These are phyloP conservation scores for Kregervanrija pseudodelftensis DNA, from an alignment of 805 yeast genomes.

Conservation along the genomic window DNA sequence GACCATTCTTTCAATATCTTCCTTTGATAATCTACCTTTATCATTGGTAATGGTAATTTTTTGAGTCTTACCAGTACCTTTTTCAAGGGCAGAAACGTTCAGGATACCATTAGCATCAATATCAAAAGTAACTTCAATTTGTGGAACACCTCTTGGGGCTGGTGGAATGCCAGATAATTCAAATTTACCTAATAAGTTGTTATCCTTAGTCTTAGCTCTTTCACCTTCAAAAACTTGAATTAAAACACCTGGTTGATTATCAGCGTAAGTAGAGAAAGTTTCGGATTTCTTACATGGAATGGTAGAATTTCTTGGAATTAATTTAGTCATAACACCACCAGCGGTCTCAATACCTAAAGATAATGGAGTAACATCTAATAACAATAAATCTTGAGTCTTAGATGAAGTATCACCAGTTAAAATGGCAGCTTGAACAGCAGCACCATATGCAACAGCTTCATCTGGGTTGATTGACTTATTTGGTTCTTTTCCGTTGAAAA, in stretches of 20 bases:
- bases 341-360: conserved; percentile 98
- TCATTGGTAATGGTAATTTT: conserved; percentile 97
- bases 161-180: conserved; percentile 96
- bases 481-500: conserved; percentile 96
- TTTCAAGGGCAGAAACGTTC: conserved; percentile 93
- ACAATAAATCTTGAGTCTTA: conserved; percentile 85
- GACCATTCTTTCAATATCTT: conserved; percentile 97
- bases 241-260: conserved; percentile 97
- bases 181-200: conserved; percentile 94
- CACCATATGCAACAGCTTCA: conserved; percentile 99
- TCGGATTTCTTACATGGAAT: conserved; percentile 97
- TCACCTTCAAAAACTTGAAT: conserved; percentile 98
- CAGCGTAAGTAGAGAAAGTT: conserved; percentile 93
- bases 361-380: conserved; percentile 95
- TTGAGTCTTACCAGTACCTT: conserved; percentile 97
- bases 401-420: conserved; percentile 93
- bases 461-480: conserved; percentile 95
- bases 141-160: conserved; percentile 98
- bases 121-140: conserved; percentile 95
- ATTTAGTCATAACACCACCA: conserved; percentile 98
- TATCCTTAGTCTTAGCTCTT: conserved; percentile 92
- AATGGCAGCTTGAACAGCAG: conserved; percentile 97
- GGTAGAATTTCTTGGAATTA: conserved; percentile 97
- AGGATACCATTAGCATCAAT: conserved; percentile 96
- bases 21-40: conserved; percentile 97